Evolutionary conservation across 2,329 filamentous ascomycete genomes (phyloP), one percentile per base, ranked within the genome.

Genomic region (Rhinocladiella similis): DNA sequence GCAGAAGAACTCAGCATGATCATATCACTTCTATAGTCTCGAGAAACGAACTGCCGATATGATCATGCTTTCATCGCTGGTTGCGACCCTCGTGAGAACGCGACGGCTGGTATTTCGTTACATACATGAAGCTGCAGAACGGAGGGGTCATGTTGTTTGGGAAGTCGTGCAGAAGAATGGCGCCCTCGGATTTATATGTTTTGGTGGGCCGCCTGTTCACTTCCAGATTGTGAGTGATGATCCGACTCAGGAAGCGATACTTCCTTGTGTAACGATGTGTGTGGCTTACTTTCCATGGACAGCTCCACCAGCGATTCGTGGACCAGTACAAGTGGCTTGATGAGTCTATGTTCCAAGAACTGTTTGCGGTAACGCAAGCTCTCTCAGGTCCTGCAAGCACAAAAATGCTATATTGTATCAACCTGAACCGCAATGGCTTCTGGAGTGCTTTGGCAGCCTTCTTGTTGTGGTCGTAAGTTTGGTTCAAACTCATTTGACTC

Each of bases 331-430:
- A 49, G 16, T 54, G 52, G 52, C 20, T 54, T 7, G 52, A 54
- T 22, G 53, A 56, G 27, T 47, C 41, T 9, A 53, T 87, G 88
- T 88, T 55, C 69, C 84, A 88, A 68, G 87, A 91, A 66, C 77
- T 90, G 0, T 90, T 91, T 69, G 86, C 84, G 22, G 72, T 90
- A 47, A 83, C 80, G 19, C 87, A 90, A 71, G 84, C 83, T 1
- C 76, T 90, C 1, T 84, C 84, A 0, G 87, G 87, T 0, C 88
- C 87, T 0, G 87, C 64, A 0, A 87, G 83, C 62, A 90, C 87
- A 1, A 90, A 90, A 67, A 87, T 90, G 81, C 68, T 83, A 0
- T 90, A 88, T 58, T 87, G 82, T 57, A 83, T 90, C 42, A 83
- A 84, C 35, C 69, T 88, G 18, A 79, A 89, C 7, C 85, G 84